These are phyloP conservation scores for Davidsoniella neocaledoniae DNA, from an alignment of 2,329 filamentous ascomycete species.

Conservation along the genomic window DNA sequence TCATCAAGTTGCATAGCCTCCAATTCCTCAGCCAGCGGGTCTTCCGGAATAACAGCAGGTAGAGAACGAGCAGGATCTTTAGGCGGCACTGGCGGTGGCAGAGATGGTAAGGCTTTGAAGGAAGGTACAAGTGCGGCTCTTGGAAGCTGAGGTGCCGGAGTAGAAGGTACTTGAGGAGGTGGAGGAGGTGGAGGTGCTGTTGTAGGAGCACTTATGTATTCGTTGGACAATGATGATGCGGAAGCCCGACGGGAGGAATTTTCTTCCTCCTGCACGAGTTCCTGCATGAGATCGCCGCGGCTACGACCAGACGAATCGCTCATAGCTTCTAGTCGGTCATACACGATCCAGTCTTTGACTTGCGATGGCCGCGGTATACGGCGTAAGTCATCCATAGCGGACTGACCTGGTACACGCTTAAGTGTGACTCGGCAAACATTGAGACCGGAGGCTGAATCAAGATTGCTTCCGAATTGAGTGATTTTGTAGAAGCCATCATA, in stretches of 20 bases:
- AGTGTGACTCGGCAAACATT: slow-evolving; percentile 30
- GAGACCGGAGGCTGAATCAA: slow-evolving; percentile 23
- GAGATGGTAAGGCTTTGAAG: neutral
- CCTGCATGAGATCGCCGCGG: slow-evolving; percentile 10
- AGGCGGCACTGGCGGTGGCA: neutral
- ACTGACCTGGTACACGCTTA: slow-evolving; percentile 27
- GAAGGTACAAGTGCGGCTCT: neutral
- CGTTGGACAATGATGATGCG: neutral
- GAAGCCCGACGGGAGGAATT: slow-evolving; percentile 8
- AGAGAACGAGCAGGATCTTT: slow-evolving; percentile 6
- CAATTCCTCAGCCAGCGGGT: slow-evolving; percentile 8
- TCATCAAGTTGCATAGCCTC: slow-evolving; percentile 1
- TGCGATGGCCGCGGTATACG: slow-evolving; percentile 35
- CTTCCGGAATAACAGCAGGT: slow-evolving; percentile 10
- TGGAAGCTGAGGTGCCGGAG: neutral
- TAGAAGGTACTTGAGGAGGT: neutral
- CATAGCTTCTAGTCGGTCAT: slow-evolving; percentile 28
- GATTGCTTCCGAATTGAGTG: slow-evolving; percentile 28
- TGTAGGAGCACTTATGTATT: neutral
- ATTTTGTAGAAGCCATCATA: slow-evolving; percentile 43
- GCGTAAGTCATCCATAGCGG: slow-evolving; percentile 25
- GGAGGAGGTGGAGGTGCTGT: neutral
- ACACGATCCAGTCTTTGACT: slow-evolving; percentile 38
- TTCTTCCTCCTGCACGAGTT: slow-evolving; percentile 4
- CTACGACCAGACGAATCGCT: slow-evolving; percentile 10